A percentile compares a stretch with the other conserved stretches of the same genome.
phyloP scores from a whole-genome alignment of 495 filamentous ascomycete species.

The Xylaria telfairii region DNA sequence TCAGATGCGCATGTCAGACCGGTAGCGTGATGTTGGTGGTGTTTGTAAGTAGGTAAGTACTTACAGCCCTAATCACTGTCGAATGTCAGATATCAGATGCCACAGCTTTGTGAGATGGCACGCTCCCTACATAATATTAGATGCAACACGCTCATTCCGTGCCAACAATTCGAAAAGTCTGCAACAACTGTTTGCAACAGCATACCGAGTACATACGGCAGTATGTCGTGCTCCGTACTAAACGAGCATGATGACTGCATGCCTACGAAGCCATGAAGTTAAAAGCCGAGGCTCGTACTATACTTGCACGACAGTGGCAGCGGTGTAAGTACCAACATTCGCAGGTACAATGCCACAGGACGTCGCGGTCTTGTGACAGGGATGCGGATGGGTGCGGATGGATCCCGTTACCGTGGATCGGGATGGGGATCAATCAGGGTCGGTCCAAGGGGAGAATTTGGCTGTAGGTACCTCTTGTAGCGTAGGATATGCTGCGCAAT shows the following conservation, averaged over 20 bases:
- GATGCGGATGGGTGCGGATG: background rate
- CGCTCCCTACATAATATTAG: background rate
- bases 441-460: background rate
- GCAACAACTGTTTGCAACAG: background rate
- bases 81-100: conserved; percentile 17
- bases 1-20: conserved; percentile 8
- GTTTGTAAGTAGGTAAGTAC: too few relatives aligned
- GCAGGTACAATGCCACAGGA: background rate
- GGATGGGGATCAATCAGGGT: background rate
- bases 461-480: too few relatives aligned
- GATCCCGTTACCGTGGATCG: conserved; percentile 19
- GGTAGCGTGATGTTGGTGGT: conserved; percentile 7
- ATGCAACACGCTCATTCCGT: background rate
- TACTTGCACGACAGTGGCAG: background rate
- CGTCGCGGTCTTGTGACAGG: background rate
- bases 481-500: background rate
- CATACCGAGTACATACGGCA: background rate
- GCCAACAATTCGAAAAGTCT: too few relatives aligned
- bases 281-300: background rate
- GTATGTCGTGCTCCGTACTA: background rate
- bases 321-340: too few relatives aligned
- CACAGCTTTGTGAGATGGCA: background rate
- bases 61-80: too few relatives aligned
- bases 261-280: background rate
- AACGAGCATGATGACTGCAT: background rate